These are phyloP conservation scores for Wickerhamomyces rabaulensis DNA, from an alignment of 805 yeast genomes.

Conservation along the genomic window DNA sequence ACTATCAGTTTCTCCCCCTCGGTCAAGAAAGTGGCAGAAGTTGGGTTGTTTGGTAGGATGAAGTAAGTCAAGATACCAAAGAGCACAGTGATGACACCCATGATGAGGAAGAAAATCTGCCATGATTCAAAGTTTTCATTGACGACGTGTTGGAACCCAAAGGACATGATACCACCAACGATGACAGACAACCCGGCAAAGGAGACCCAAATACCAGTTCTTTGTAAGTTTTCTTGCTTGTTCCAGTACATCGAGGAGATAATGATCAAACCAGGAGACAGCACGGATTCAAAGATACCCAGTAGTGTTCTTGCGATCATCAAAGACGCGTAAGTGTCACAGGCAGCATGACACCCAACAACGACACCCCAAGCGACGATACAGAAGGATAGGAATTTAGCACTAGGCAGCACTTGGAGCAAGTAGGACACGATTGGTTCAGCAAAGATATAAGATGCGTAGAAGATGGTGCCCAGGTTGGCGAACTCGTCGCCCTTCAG, in stretches of 20 bases:
- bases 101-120: conserved; percentile 55
- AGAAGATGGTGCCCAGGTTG: conserved; percentile 47
- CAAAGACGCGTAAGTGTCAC: conserved; percentile 45
- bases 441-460: conserved; percentile 48
- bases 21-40: conserved; percentile 29
- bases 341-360: conserved; percentile 46
- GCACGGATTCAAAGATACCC: conserved; percentile 50
- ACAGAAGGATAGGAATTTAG: conserved; percentile 43
- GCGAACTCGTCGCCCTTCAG: conserved; percentile 45
- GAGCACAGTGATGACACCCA: conserved; percentile 46
- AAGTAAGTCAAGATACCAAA: conserved; percentile 43
- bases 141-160: conserved; percentile 47
- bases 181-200: conserved; percentile 49
- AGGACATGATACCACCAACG: conserved; percentile 41
- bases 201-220: conserved; percentile 55
- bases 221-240: conserved; percentile 42
- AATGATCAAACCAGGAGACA: conserved; percentile 52
- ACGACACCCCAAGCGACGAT: conserved; percentile 51
- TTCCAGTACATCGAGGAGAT: conserved; percentile 62
- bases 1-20: conserved; percentile 36
- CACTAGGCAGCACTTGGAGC: conserved; percentile 49
- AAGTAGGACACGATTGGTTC: conserved; percentile 45
- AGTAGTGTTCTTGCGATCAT: conserved; percentile 50
- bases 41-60: conserved; percentile 47
- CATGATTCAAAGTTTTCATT: conserved; percentile 42